A percentile compares a stretch with the other conserved stretches of the same genome.
Evolutionary conservation across 1,284 basidiomycete species (phyloP).

Genomic region (Agroathelia rolfsii): DNA sequence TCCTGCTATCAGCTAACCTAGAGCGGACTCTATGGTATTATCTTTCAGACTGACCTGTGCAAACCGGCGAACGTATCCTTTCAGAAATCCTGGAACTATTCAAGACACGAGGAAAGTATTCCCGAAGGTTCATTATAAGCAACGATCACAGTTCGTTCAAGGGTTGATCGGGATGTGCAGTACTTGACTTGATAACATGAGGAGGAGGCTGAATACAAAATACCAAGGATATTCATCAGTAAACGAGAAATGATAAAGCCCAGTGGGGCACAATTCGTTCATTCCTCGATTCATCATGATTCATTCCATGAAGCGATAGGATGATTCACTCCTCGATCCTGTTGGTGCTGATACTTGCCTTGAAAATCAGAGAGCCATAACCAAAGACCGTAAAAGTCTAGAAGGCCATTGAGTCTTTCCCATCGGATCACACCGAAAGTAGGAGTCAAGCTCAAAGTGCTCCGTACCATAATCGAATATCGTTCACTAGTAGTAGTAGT

Average conservation of each 20-base stretch:
- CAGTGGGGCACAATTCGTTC: background rate
- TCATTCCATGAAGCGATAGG: constrained; percentile 3
- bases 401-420: too few species aligned
- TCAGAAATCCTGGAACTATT: constrained; percentile 70
- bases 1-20: too few species aligned
- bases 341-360: constrained; percentile 46
- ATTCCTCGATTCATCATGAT: background rate
- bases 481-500: too few species aligned
- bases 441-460: too few species aligned
- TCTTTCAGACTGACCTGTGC: too few species aligned
- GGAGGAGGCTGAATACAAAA: constrained; percentile 51
- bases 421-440: too few species aligned
- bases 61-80: constrained; percentile 79
- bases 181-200: constrained; percentile 54
- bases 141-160: constrained; percentile 1
- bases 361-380: constrained; percentile 77
- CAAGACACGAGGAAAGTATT: background rate
- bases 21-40: too few species aligned
- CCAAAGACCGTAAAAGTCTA: constrained; percentile 75
- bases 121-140: background rate
- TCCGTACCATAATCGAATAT: too few species aligned
- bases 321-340: too few species aligned
- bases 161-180: too few species aligned
- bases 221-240: background rate
- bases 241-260: background rate